These are phyloP conservation scores for Huntiella abstrusa DNA, from an alignment of 2,329 filamentous ascomycete genomes.

Conservation along the genomic window DNA sequence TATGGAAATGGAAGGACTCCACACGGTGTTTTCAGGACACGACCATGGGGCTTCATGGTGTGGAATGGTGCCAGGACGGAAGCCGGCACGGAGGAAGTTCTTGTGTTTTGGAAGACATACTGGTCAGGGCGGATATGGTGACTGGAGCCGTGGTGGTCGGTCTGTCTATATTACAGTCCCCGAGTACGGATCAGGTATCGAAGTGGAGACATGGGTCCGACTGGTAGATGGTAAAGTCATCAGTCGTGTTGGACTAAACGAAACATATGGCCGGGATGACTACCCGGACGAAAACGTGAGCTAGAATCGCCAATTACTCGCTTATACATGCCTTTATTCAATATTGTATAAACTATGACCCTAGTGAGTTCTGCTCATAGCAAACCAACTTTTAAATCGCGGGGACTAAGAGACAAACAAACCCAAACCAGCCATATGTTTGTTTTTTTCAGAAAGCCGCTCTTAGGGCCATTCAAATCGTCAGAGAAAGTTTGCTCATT, in stretches of 20 bases:
- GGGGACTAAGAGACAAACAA: too few species aligned
- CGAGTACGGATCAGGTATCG: conserved; percentile 16
- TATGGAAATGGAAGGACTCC: conserved; percentile 25
- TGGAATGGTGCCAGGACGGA: conserved; percentile 7
- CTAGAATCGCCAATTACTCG: too few species aligned
- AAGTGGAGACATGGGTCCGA: conserved; percentile 41
- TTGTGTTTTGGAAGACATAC: conserved; percentile 45
- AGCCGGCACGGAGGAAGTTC: conserved; percentile 13
- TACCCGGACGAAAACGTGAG: conserved; percentile 22
- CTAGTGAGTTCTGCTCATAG: too few species aligned
- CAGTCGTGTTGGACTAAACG: conserved; percentile 35
- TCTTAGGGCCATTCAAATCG: too few species aligned
- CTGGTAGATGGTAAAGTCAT: conserved; percentile 36
- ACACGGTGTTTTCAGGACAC: conserved; percentile 35
- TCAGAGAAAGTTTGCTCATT: too few species aligned
- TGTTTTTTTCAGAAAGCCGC: too few species aligned
- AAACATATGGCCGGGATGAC: conserved; percentile 36
- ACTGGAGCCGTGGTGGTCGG: conserved; percentile 41
- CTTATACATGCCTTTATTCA: too few species aligned
- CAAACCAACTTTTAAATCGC: too few species aligned
- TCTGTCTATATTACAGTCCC: conserved; percentile 22
- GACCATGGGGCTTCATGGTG: conserved; percentile 35
- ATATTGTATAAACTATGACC: too few species aligned
- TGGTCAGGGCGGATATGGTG: conserved; percentile 52
- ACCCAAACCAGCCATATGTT: too few species aligned